Evolutionary conservation across 257 asterid species (phyloP).

Genomic region (Plantago major): DNA sequence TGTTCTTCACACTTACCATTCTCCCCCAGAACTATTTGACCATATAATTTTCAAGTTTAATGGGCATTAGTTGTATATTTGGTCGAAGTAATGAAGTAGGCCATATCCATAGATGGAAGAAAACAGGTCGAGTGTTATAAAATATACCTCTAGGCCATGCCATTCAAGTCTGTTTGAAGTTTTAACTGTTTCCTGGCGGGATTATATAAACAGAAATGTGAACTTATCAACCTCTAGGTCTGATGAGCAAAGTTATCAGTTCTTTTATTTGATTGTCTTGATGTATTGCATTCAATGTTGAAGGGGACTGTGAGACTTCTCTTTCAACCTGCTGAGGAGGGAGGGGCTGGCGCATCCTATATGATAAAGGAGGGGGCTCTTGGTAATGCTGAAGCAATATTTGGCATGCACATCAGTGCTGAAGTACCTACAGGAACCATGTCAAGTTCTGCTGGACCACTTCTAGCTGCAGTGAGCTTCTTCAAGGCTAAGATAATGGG

Average conservation of each 20-base stretch:
- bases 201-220: too few relatives aligned
- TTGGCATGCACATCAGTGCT: slow-evolving; percentile 66
- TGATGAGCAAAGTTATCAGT: not conserved
- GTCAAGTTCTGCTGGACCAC: slow-evolving; percentile 51
- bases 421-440: slow-evolving; percentile 56
- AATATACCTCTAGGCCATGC: too few relatives aligned
- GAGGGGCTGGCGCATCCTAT: slow-evolving; percentile 78
- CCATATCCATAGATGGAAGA: too few relatives aligned
- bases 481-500: slow-evolving; percentile 71
- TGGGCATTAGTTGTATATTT: too few relatives aligned
- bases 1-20: too few relatives aligned
- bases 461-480: slow-evolving; percentile 56
- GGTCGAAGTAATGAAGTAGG: too few relatives aligned
- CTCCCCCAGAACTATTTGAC: too few relatives aligned
- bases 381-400: slow-evolving; percentile 66
- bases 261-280: slow-evolving; percentile 7
- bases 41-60: too few relatives aligned
- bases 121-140: too few relatives aligned
- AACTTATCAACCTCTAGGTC: not conserved
- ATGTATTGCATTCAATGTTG: slow-evolving; percentile 9
- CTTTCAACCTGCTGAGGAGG: slow-evolving; percentile 96
- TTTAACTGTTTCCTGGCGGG: too few relatives aligned
- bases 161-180: too few relatives aligned
- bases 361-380: slow-evolving; percentile 90
- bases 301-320: slow-evolving; percentile 87